Percentiles rank a stretch among this genome's conserved stretches.
Conservation (phyloP, 1,284 basidiomycete species). For the Thecaphora frezii region DNA sequence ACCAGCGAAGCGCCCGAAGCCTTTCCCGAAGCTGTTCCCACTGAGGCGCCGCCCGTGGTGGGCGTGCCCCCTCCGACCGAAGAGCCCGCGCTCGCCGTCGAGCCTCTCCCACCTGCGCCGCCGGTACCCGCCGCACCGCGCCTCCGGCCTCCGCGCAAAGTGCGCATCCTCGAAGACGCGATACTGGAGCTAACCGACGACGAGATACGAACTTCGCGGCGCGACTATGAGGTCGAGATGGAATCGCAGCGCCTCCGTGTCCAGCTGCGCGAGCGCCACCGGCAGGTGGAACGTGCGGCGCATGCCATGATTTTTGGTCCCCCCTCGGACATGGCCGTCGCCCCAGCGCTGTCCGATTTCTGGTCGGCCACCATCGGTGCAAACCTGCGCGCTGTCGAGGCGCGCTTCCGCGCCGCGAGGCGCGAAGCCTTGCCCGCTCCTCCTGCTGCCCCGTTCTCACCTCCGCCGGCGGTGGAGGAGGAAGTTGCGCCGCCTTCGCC, state of each 20-base stretch:
- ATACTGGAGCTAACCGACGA: conserved; percentile 14
- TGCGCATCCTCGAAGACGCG: conserved; percentile 7
- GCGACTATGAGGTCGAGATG: conserved; percentile 20
- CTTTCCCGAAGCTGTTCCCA: background rate
- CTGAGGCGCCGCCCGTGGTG: background rate
- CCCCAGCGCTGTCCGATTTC: conserved; percentile 12
- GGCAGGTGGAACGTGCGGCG: conserved; percentile 2
- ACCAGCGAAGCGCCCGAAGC: background rate
- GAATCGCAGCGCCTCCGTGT: conserved; percentile 2
- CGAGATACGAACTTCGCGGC: conserved; percentile 10
- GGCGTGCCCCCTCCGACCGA: background rate
- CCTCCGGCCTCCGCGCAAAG: background rate
- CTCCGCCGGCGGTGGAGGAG: conserved; percentile 14
- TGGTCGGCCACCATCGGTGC: conserved; percentile 23
- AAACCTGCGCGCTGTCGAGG: conserved; percentile 8
- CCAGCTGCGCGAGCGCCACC: background rate
- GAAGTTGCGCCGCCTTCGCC: conserved; percentile 3
- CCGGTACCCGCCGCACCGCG: background rate
- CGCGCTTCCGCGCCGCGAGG: conserved; percentile 6
- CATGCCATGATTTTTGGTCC: conserved; percentile 11
- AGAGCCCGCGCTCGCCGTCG: background rate
- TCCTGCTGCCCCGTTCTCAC: no score
- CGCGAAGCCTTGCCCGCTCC: conserved; percentile 11
- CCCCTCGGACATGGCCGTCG: conserved; percentile 14
- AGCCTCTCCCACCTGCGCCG: no score